These are phyloP conservation scores for Caloboletus firmus DNA, from an alignment of 1,284 basidiomycete species.

Conservation along the genomic window DNA sequence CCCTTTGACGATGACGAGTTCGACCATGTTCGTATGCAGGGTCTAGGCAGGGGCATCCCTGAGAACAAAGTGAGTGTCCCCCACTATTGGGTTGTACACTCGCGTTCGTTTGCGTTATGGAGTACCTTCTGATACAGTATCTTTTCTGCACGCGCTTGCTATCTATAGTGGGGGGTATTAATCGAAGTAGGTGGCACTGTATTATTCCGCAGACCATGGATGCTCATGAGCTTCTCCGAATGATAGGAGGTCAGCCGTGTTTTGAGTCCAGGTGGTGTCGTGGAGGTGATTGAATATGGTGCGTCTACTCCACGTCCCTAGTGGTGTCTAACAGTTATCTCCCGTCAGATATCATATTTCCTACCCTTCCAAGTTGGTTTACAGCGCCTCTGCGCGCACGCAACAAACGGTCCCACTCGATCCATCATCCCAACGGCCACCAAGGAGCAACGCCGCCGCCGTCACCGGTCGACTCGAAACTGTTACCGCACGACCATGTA, in stretches of 20 bases:
- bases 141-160: background rate
- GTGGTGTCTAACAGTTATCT: background rate
- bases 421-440: conserved; percentile 49
- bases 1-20: conserved; percentile 80
- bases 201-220: background rate
- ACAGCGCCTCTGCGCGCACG: conserved; percentile 56
- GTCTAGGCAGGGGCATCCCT: conserved; percentile 64
- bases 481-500: conserved; percentile 54
- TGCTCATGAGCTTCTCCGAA: conserved; percentile 5
- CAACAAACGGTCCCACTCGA: conserved; percentile 45
- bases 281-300: conserved; percentile 74
- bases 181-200: conserved; percentile 53
- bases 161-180: conserved; percentile 61
- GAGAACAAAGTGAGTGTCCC: conserved; percentile 61
- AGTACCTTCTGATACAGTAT: conserved; percentile 4
- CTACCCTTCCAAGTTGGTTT: conserved; percentile 63
- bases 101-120: background rate
- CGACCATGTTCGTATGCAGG: conserved; percentile 69
- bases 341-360: conserved; percentile 58
- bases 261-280: conserved; percentile 62
- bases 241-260: conserved; percentile 67
- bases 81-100: conserved; percentile 5
- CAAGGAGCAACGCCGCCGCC: conserved; percentile 35
- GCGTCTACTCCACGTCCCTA: conserved; percentile 15
- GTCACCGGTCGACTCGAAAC: conserved; percentile 32